Conservation (phyloP, 495 filamentous ascomycete species). For the Hypoxylon trugodes region DNA sequence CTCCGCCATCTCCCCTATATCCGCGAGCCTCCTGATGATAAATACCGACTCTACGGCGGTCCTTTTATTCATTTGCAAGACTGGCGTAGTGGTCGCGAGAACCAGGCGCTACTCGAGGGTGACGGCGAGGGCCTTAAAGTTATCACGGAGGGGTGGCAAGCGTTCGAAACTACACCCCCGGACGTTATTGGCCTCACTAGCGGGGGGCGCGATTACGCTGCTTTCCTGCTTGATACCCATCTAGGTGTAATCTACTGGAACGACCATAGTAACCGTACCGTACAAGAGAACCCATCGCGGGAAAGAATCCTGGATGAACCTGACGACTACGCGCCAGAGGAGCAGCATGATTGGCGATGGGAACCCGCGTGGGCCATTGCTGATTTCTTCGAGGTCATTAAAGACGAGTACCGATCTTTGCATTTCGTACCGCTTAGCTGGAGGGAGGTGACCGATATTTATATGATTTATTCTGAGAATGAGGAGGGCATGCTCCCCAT, state of each 20-base stretch:
- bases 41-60: slow-evolving; percentile 1
- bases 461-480: not conserved
- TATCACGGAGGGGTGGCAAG: slow-evolving; percentile 7
- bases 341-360: slow-evolving; percentile 26
- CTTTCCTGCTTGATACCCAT: slow-evolving; percentile 31
- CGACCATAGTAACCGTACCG: not conserved
- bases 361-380: slow-evolving; percentile 22
- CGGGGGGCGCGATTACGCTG: slow-evolving; percentile 9
- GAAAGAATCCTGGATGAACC: not conserved
- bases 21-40: slow-evolving; percentile 5
- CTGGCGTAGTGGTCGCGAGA: too few relatives aligned
- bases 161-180: slow-evolving; percentile 7
- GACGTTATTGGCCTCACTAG: slow-evolving; percentile 25
- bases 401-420: slow-evolving; percentile 27
- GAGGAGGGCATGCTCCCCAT: slow-evolving; percentile 27
- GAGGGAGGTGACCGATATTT: not conserved
- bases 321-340: slow-evolving; percentile 21
- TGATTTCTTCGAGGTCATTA: slow-evolving; percentile 35
- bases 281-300: not conserved
- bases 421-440: slow-evolving; percentile 22
- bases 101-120: not conserved
- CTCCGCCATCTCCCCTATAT: slow-evolving; percentile 41
- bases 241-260: slow-evolving; percentile 34
- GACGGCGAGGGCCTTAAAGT: not conserved
- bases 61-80: too few relatives aligned